Base-by-base conservation (phyloP, 768 basidiomycete species). In the Trametes villosa region DNA sequence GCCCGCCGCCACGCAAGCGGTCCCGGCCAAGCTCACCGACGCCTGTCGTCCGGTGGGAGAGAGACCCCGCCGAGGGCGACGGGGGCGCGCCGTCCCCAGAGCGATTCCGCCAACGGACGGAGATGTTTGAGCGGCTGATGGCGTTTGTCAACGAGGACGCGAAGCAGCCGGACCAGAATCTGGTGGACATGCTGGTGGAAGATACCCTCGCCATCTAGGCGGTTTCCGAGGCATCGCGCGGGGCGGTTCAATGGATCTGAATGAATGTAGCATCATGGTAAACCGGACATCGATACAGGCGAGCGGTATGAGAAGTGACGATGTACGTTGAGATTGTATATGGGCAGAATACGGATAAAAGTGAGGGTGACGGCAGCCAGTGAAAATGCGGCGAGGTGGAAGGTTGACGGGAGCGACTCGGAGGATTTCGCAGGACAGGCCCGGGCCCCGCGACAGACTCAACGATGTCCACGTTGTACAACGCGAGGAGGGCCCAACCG, bases 101-200 rank as follows among this genome's bases (percentile, higher is more conserved):
- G 36, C 75, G 82, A 63, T 91, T 86, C 71, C 75, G 74, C 38
- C 86, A 89, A 73, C 80, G 91, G 36, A 88, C 82, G 52, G 83
- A 85, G 63, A 82, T 89, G 59, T 92, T 92, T 69, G 87, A 92
- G 70, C 71, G 71, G 33, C 63, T 94, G 59, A 72, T 92, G 78
- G 78, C 73, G 62, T 89, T 87, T 71, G 79, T 93, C 13, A 77
- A 80, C 29, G 80, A 82, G 52, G 78, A 80, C 24, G 84, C 83
- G 60, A 93, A 87, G 72, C 83, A 93, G 71, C 91, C 91, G 1
- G 72, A 74, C 4, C 82, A 81, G 55, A 83, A 83, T 64, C 72
- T 93, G 69, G 69, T 88, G 70, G 84, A 89, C 67, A 71, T 89
- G 67, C 77, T 92, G 34, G 82, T 86, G 60, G 58, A 60, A 13